Conservation (phyloP, 768 basidiomycete species). For the Suillus spraguei region DNA sequence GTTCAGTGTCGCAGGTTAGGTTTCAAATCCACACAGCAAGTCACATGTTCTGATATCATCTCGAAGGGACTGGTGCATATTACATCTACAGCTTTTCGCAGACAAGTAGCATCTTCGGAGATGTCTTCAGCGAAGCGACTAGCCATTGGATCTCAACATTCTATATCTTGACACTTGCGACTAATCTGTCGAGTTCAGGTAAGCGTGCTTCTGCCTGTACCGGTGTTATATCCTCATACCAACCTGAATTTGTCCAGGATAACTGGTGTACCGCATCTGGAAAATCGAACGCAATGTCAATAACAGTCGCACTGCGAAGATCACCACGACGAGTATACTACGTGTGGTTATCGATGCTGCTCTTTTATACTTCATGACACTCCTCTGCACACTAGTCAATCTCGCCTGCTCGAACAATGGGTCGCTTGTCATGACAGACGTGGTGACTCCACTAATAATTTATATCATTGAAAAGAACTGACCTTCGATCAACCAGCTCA, state of each 20-base stretch:
- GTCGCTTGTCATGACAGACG: conserved; percentile 38
- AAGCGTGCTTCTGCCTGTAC: conserved; percentile 11
- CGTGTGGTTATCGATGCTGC: conserved; percentile 40
- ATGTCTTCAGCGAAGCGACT: conserved; percentile 30
- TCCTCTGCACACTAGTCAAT: conserved; percentile 34
- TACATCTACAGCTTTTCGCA: conserved; percentile 20
- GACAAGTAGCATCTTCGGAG: neutral
- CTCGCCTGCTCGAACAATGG: conserved; percentile 31
- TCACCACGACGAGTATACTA: conserved; percentile 22
- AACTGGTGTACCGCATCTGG: conserved; percentile 35
- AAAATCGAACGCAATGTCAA: conserved; percentile 24
- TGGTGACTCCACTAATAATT: conserved; percentile 26
- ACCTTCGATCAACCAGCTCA: neutral
- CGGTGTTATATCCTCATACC: neutral
- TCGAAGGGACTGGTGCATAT: conserved; percentile 23
- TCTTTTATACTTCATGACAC: conserved; percentile 38
- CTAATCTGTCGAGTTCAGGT: conserved; percentile 38
- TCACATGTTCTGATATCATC: neutral
- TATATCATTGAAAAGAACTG: neutral
- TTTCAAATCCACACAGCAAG: neutral
- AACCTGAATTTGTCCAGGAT: conserved; percentile 18
- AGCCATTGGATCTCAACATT: conserved; percentile 38
- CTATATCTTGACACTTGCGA: conserved; percentile 32
- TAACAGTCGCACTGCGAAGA: neutral
- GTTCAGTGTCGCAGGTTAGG: conserved; percentile 27